These are phyloP conservation scores for Fagus sylvatica DNA, from an alignment of 306 rosid species.

Conservation along the genomic window DNA sequence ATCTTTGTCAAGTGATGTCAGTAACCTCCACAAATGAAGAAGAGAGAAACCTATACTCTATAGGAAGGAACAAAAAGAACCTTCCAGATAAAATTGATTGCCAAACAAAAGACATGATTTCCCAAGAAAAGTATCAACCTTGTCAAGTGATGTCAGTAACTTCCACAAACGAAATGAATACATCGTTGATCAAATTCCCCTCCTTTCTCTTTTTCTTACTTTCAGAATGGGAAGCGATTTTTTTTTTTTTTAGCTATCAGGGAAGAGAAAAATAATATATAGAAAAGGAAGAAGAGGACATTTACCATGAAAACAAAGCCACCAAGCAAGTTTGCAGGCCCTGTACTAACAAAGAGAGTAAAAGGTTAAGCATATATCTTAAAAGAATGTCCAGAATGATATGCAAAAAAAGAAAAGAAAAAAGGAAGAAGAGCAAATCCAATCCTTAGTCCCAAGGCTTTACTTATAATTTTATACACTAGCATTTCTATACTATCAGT, in stretches of 20 bases:
- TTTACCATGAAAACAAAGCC: constrained; percentile 82
- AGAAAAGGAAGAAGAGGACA: constrained; percentile 10
- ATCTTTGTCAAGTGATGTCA: neutral
- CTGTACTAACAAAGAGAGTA: constrained; percentile 47
- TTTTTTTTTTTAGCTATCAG: neutral
- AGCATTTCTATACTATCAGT: neutral
- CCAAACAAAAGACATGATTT: neutral
- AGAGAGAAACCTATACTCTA: neutral
- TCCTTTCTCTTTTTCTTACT: neutral
- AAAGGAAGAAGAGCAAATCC: neutral
- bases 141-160: neutral
- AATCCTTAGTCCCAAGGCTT: neutral
- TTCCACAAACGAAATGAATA: neutral
- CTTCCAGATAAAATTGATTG: neutral
- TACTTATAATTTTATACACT: neutral
- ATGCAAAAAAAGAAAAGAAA: neutral
- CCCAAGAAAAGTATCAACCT: neutral
- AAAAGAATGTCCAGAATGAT: neutral
- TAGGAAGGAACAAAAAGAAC: neutral
- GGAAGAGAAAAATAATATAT: neutral
- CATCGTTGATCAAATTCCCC: constrained; percentile 6
- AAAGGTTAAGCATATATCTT: constrained; percentile 24
- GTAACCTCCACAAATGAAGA: neutral
- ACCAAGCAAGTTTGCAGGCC: constrained; percentile 99
- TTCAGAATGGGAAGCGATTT: neutral